Base-by-base conservation (phyloP, 192 early-diverging fungal genomes). In the Coemansia sp. region DNA sequence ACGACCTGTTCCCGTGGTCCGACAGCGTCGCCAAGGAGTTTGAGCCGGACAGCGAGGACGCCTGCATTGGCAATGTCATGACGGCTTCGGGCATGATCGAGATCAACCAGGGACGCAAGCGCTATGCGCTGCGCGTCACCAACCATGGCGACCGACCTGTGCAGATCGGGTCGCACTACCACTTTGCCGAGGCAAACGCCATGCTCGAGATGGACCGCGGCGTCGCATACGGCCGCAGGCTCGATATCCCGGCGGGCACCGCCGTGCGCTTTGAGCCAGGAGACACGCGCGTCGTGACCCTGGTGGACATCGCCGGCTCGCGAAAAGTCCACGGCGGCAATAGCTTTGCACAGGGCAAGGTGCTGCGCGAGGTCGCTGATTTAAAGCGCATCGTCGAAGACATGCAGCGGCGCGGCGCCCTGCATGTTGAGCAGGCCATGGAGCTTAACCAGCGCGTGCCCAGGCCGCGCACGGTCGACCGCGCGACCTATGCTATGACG, bases 201-300 rank as follows among this genome's bases (percentile, higher is more conserved):
- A 56, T 62, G 27, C 79, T 98, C 18, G 58, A 69, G 54, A 96
- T 98, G 83, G 94, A 97, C 79, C 89, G 96, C 14, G 69, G 64
- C 0, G 65, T 89, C 3, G 85, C 94, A 2, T 97, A 96, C 67
- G 96, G 95, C 2, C 83, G 85, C 55, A 83, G 94, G 14, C 81
- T 98, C 13, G 92, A 97, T 72, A 94, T 98, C 57, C 91, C 95
- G 0, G 92, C 94, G 6, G 96, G 96, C 32, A 91, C 94, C 0
- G 93, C 95, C 9, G 87, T 95, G 55, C 89, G 96, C 6, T 98
- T 98, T 68, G 96, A 98, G 75, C 96, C 96, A 0, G 95, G 95
- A 9, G 96, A 97, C 68, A 86, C 87, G 16, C 91, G 94, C 60
- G 84, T 86, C 5, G 92, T 95, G 9, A 82, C 89, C 9, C 82